Conservation (phyloP, 1,139 yeast genomes). For the Lodderomyces orthopsilosis region DNA sequence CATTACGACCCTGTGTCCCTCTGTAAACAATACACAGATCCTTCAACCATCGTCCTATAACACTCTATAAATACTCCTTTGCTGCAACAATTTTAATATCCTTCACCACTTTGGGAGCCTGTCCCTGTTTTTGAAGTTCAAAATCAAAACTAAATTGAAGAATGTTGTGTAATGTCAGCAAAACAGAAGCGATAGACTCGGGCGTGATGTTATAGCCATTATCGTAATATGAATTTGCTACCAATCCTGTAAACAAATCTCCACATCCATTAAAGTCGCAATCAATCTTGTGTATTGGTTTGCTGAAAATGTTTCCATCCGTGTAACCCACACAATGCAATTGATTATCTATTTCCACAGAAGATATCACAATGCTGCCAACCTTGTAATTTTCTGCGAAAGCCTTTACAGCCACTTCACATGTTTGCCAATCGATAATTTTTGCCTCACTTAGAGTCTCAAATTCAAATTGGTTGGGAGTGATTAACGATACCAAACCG, state of each 20-base stretch:
- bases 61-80: slow-evolving; percentile 17
- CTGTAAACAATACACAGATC: no score
- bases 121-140: slow-evolving; percentile 18
- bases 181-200: slow-evolving; percentile 25
- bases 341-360: slow-evolving; percentile 27
- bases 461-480: slow-evolving; percentile 44
- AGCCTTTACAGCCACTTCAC: slow-evolving; percentile 19
- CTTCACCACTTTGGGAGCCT: slow-evolving; percentile 21
- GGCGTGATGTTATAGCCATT: slow-evolving; percentile 23
- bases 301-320: slow-evolving; percentile 19
- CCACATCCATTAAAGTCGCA: slow-evolving; percentile 48
- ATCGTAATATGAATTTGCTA: slow-evolving; percentile 32
- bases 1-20: no score
- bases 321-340: slow-evolving; percentile 37
- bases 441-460: slow-evolving; percentile 28
- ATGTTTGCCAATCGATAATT: slow-evolving; percentile 20
- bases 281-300: slow-evolving; percentile 31
- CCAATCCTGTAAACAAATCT: slow-evolving; percentile 41
- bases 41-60: neutral
- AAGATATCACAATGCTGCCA: slow-evolving; percentile 33
- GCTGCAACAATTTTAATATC: slow-evolving; percentile 31
- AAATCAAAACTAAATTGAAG: slow-evolving; percentile 26
- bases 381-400: slow-evolving; percentile 24
- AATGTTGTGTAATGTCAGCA: slow-evolving; percentile 29
- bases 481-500: slow-evolving; percentile 31